Evolutionary conservation across 1,284 basidiomycete genomes (phyloP), one percentile per base, ranked within the genome.

Genomic region (Gymnopus androsaceus): DNA sequence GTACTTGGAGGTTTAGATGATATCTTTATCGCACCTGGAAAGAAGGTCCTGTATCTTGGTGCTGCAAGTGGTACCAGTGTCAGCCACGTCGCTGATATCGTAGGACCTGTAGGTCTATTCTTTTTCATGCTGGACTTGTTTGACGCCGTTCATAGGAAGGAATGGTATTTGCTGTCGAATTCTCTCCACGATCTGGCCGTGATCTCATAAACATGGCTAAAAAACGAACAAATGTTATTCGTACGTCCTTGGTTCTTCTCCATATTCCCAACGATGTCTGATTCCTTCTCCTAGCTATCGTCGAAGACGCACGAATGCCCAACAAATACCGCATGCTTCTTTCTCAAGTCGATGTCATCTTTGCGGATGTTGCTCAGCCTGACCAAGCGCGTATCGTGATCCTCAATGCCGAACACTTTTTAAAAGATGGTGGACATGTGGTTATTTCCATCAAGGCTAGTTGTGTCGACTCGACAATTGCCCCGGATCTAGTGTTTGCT

Each of bases 181-280:
- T 99, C 78, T 98, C 95, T 3, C 84, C 90, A 69, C 88, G 97
- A 65, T 96, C 94, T 59, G 96, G 96, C 45, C 92, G 96, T 76
- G 96, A 99, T 75, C 79, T 99, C 60, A 98, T 99, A 68, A 93
- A 93, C 76, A 99, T 99, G 97, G 96, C 97, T 52, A 98, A 99
- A 80, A 98, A 98, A 78, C 85, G 97, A 59, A 99, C 97, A 61
- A 99, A 99, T 75, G 95, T 99, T 63, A 98, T 99, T 68, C 96
- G 93, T 95, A 73, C 60, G 92, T 83, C 12, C 28, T 15, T 42
- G 4, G 45, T 40, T 4, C 38, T 45, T 2, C 44, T 41, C 23
- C 60, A 56, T 51, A n/a, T 6, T 25, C 15, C 11, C 19, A 9
- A 42, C n/a, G 7, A 42, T 40, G 8, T 36, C 36, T n/a, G n/a